Conservation (phyloP, 305 asterid genomes). For the Fraxinus xanthoxyloides region DNA sequence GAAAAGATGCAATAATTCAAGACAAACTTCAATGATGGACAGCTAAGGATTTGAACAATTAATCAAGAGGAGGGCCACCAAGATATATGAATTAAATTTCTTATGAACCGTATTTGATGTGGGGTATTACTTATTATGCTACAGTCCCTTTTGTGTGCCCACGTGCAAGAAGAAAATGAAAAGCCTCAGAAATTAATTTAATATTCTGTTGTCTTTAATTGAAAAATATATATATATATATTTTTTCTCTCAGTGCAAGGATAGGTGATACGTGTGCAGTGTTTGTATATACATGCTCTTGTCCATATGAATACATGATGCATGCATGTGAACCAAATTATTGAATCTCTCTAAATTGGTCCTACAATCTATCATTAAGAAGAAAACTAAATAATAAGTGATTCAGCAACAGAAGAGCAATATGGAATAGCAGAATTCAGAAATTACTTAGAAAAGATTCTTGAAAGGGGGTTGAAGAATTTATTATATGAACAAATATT, state of each 20-base stretch:
- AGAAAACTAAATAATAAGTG: constrained; percentile 29
- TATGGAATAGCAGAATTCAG: not conserved
- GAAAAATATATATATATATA: not conserved
- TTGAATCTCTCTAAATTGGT: constrained; percentile 30
- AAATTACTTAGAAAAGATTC: not conserved
- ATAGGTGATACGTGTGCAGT: constrained; percentile 18
- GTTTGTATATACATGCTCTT: not conserved
- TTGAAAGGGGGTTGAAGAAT: not conserved
- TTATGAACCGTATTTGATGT: constrained; percentile 22
- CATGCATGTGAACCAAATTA: constrained; percentile 48
- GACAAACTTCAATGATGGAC: constrained; percentile 32
- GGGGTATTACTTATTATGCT: constrained; percentile 36
- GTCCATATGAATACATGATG: constrained; percentile 17
- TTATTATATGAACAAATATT: not conserved
- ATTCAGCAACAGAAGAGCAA: not conserved
- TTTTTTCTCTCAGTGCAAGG: not conserved
- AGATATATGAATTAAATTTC: constrained; percentile 33
- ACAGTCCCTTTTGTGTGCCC: constrained; percentile 57
- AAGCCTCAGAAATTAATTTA: constrained; percentile 31
- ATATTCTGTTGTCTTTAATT: constrained; percentile 19
- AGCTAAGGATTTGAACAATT: constrained; percentile 29
- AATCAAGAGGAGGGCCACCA: constrained; percentile 32
- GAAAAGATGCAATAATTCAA: not conserved
- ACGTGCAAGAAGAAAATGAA: constrained; percentile 66
- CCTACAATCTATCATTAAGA: constrained; percentile 30